phyloP scores from a whole-genome alignment of 1,284 basidiomycete genomes.

The Ustilago bromivora region DNA sequence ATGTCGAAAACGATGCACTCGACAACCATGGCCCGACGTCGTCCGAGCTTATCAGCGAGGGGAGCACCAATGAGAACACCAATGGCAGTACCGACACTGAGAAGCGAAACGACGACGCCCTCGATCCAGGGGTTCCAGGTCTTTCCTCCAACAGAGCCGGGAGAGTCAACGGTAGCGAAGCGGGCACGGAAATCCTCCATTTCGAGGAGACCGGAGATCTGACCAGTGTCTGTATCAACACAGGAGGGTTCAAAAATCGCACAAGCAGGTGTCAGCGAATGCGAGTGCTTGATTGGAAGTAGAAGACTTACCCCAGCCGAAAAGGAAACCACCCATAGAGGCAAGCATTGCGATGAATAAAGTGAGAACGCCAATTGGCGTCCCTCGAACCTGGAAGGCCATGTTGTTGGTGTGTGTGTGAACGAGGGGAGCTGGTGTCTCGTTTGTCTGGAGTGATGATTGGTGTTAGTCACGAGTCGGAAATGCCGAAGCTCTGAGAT shows the following conservation, averaged over 20 bases:
- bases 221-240: constrained; percentile 75
- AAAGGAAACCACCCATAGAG: constrained; percentile 83
- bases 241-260: neutral
- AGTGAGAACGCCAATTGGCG: constrained; percentile 72
- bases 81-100: constrained; percentile 71
- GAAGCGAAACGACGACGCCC: constrained; percentile 78
- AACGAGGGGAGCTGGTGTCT: too few relatives aligned
- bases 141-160: constrained; percentile 21
- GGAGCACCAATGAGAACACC: constrained; percentile 66
- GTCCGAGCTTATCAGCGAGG: constrained; percentile 77
- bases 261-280: neutral
- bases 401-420: constrained; percentile 13
- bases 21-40: constrained; percentile 78
- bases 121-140: constrained; percentile 66
- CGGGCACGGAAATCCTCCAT: constrained; percentile 80
- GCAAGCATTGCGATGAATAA: constrained; percentile 79
- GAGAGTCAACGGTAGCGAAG: constrained; percentile 71
- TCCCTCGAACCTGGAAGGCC: constrained; percentile 53
- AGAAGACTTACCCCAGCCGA: constrained; percentile 71
- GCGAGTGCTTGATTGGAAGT: neutral
- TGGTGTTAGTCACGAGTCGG: neutral
- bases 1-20: constrained; percentile 78
- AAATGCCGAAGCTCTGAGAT: neutral
- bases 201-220: constrained; percentile 81
- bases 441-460: neutral